Percentiles rank a stretch among this genome's conserved stretches.
Conservation (phyloP, 257 asterid species). For the Nicotiana undulata region DNA sequence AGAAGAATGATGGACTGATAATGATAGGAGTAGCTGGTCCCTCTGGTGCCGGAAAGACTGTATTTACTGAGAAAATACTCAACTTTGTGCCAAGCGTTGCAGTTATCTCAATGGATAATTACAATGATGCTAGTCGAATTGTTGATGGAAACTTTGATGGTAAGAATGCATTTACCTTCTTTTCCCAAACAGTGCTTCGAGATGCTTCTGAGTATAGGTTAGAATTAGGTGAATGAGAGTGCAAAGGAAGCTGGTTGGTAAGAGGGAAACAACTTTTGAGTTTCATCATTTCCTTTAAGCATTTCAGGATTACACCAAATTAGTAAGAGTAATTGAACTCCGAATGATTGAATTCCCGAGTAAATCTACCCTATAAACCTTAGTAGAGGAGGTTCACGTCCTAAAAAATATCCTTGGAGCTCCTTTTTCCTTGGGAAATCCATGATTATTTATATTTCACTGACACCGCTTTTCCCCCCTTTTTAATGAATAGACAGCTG, state of each 20-base stretch:
- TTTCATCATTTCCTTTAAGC: not conserved
- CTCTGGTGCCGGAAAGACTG: constrained; percentile 97
- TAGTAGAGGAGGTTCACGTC: not conserved
- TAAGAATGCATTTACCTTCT: constrained; percentile 20
- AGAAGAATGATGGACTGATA: constrained; percentile 82
- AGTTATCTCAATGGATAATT: constrained; percentile 95
- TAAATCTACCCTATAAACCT: not conserved
- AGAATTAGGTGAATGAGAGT: not conserved
- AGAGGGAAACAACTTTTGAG: not conserved
- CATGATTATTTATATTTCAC: not conserved
- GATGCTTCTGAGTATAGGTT: not conserved
- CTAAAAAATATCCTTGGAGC: not conserved
- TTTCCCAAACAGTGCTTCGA: not conserved
- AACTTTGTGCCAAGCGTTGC: constrained; percentile 90
- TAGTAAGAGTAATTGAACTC: not conserved
- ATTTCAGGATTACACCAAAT: not conserved
- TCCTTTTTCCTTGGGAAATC: not conserved
- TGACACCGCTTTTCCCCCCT: not conserved
- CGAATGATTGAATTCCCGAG: not conserved
- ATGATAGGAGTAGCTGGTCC: constrained; percentile 94
- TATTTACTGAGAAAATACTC: constrained; percentile 53
- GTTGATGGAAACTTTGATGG: constrained; percentile 97
- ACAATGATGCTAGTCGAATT: constrained; percentile 91
- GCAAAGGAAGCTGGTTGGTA: not conserved
- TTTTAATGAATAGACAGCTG: not conserved